Percentiles rank a stretch among this genome's conserved stretches.
Evolutionary conservation across 805 yeast species (phyloP).

Genomic region (Saturnispora diversa): DNA sequence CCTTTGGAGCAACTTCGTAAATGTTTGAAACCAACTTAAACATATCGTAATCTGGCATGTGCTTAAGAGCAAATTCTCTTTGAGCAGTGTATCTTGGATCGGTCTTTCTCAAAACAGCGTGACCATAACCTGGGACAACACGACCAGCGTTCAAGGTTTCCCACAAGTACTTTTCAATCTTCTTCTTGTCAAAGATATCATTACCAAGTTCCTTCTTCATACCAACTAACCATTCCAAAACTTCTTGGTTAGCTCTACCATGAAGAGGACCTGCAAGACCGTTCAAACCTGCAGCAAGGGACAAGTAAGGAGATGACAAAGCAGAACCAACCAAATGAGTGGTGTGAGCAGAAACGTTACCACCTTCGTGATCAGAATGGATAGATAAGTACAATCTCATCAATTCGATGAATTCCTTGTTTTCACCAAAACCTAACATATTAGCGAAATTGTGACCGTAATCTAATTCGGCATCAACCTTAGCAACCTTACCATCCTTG

Average conservation of each 20-base stretch:
- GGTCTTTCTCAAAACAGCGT: constrained; percentile 80
- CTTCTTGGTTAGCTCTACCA: constrained; percentile 86
- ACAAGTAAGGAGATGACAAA: constrained; percentile 66
- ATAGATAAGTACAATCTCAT: constrained; percentile 75
- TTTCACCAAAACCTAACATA: constrained; percentile 50
- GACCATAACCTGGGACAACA: constrained; percentile 86
- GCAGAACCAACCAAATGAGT: constrained; percentile 84
- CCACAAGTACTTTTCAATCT: constrained; percentile 73
- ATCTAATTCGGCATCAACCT: constrained; percentile 46
- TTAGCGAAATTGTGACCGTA: constrained; percentile 58
- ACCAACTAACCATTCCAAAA: constrained; percentile 69
- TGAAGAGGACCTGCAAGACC: constrained; percentile 86
- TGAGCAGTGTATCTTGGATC: constrained; percentile 85
- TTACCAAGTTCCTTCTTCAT: constrained; percentile 62
- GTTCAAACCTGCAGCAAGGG: constrained; percentile 74
- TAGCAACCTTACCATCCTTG: constrained; percentile 65
- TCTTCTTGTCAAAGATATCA: constrained; percentile 50
- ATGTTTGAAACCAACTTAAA: constrained; percentile 72
- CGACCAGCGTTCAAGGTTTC: constrained; percentile 72
- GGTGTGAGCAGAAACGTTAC: constrained; percentile 81
- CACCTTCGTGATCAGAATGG: constrained; percentile 88
- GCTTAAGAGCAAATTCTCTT: constrained; percentile 69
- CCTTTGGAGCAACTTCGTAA: constrained; percentile 77
- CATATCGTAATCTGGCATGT: constrained; percentile 70
- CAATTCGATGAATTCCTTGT: constrained; percentile 66